Conservation (phyloP, 2,329 filamentous ascomycete genomes). For the Hypoxylon sp. region DNA sequence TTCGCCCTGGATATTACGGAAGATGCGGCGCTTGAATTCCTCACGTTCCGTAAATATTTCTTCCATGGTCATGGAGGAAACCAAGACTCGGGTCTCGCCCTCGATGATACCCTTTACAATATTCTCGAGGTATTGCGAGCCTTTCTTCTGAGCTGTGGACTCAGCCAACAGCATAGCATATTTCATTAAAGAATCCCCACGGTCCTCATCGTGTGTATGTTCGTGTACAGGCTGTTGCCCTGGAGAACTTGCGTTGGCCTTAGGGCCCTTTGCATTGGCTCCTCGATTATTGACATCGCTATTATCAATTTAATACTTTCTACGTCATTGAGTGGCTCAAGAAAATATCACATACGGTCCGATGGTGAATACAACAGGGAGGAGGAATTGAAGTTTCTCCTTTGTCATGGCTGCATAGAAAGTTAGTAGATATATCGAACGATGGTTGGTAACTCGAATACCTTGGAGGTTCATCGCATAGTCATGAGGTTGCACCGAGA, state of each 20-base stretch:
- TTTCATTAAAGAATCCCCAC: slow-evolving; percentile 78
- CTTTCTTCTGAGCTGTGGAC: slow-evolving; percentile 59
- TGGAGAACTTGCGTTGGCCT: slow-evolving; percentile 19
- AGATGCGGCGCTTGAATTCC: slow-evolving; percentile 82
- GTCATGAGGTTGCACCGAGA: slow-evolving; percentile 80
- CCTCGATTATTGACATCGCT: slow-evolving; percentile 74
- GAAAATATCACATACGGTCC: slow-evolving; percentile 68
- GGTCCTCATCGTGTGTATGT: slow-evolving; percentile 61
- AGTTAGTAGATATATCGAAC: slow-evolving; percentile 15
- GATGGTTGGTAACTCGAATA: slow-evolving; percentile 17
- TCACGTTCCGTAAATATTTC: slow-evolving; percentile 86
- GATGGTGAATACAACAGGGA: slow-evolving; percentile 89
- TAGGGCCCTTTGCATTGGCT: slow-evolving; percentile 57
- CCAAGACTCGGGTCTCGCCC: slow-evolving; percentile 86
- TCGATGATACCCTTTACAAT: slow-evolving; percentile 94
- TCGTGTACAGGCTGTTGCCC: slow-evolving; percentile 21
- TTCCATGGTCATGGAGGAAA: slow-evolving; percentile 93
- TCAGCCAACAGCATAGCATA: slow-evolving; percentile 86
- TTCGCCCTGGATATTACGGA: slow-evolving; percentile 82
- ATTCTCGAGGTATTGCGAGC: slow-evolving; percentile 77
- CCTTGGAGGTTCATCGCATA: slow-evolving; percentile 83
- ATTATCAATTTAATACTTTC: slow-evolving; percentile 25
- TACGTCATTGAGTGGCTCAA: neutral
- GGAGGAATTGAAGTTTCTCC: slow-evolving; percentile 86
- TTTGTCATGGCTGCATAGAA: slow-evolving; percentile 81